Conservation (phyloP, 2,329 filamentous ascomycete genomes). For the Drechslerella coelobrocha region DNA sequence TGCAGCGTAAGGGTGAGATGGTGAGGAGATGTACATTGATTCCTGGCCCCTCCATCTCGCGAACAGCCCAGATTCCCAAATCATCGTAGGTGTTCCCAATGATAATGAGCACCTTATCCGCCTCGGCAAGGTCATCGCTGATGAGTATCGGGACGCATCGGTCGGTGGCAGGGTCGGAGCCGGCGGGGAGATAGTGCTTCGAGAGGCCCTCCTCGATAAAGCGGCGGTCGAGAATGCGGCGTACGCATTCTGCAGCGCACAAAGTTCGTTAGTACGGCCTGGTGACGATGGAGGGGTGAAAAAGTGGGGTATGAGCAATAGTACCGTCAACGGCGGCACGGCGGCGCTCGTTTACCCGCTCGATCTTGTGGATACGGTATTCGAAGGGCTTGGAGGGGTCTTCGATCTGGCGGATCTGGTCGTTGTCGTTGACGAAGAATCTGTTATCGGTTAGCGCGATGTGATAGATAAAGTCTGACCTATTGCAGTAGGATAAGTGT, state of each 20-base stretch:
- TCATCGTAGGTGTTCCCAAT: conserved; percentile 39
- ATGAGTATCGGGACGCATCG: conserved; percentile 72
- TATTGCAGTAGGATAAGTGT: background rate
- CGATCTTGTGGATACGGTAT: conserved; percentile 70
- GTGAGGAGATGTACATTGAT: conserved; percentile 27
- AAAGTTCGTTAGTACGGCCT: conserved; percentile 8
- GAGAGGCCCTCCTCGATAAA: conserved; percentile 68
- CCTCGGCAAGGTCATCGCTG: conserved; percentile 27
- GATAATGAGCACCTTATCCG: conserved; percentile 23
- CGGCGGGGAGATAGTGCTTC: conserved; percentile 69
- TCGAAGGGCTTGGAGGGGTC: conserved; percentile 75
- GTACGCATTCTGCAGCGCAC: conserved; percentile 51
- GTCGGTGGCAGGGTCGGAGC: conserved; percentile 61
- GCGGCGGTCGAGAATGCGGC: conserved; percentile 66
- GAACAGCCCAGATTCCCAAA: conserved; percentile 37
- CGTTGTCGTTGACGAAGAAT: conserved; percentile 77
- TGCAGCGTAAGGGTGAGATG: conserved; percentile 46
- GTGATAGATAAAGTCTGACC: conserved; percentile 13
- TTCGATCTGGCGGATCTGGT: conserved; percentile 74
- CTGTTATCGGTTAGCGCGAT: conserved; percentile 59
- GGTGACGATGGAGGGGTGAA: conserved; percentile 55
- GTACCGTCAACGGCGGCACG: conserved; percentile 76
- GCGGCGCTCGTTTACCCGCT: conserved; percentile 78
- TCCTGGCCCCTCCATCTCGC: conserved; percentile 40
- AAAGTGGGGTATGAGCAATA: background rate